Evolutionary conservation across 805 yeast genomes (phyloP).

Genomic region (Kuraishia borneana): DNA sequence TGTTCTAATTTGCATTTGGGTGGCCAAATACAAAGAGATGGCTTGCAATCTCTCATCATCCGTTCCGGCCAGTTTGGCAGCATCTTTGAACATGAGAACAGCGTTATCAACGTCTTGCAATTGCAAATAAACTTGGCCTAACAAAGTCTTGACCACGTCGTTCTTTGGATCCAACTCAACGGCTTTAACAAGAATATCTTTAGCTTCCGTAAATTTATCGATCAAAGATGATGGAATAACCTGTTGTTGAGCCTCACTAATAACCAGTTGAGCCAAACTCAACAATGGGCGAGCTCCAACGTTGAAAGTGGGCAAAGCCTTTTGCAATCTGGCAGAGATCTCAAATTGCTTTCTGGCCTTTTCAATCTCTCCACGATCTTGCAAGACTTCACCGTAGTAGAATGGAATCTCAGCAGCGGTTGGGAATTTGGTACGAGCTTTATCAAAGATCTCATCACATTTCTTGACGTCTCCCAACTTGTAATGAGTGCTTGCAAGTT

Average conservation of each 20-base stretch:
- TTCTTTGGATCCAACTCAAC: slow-evolving; percentile 76
- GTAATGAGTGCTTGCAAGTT: slow-evolving; percentile 85
- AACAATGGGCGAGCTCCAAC: slow-evolving; percentile 85
- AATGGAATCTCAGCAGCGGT: slow-evolving; percentile 87
- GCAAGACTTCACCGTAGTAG: slow-evolving; percentile 88
- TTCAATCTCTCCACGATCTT: slow-evolving; percentile 62
- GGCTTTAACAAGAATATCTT: slow-evolving; percentile 60
- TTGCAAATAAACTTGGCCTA: slow-evolving; percentile 86
- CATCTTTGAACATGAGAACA: slow-evolving; percentile 67
- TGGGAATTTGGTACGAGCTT: slow-evolving; percentile 67
- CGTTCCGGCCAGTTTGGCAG: slow-evolving; percentile 73
- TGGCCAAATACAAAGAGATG: slow-evolving; percentile 83
- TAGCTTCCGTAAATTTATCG: slow-evolving; percentile 43
- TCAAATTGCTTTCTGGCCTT: slow-evolving; percentile 81
- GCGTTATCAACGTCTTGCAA: slow-evolving; percentile 77
- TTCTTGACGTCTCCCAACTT: slow-evolving; percentile 53
- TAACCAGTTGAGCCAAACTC: slow-evolving; percentile 72
- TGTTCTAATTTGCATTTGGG: slow-evolving; percentile 78
- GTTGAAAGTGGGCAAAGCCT: slow-evolving; percentile 50
- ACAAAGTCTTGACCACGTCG: slow-evolving; percentile 81
- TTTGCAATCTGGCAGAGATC: slow-evolving; percentile 74
- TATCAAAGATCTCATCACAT: slow-evolving; percentile 53
- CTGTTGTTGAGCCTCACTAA: slow-evolving; percentile 27
- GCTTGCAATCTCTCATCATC: slow-evolving; percentile 85
- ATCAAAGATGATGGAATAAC: background rate